Evolutionary conservation across 495 filamentous ascomycete species (phyloP), one percentile per base, ranked within the genome.

Genomic region (Rostrohypoxylon terebratum): DNA sequence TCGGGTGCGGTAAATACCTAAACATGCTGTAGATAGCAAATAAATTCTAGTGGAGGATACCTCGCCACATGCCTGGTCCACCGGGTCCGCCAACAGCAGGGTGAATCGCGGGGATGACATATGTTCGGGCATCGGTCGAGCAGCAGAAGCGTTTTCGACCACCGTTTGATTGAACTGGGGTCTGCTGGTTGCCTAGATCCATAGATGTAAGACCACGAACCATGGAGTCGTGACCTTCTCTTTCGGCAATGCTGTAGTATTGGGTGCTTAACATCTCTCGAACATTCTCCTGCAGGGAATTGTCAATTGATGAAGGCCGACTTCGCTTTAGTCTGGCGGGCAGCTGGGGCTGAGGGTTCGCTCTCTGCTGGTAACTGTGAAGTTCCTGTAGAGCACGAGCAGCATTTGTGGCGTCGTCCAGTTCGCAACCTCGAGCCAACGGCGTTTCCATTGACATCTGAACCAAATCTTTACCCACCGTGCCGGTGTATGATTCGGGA

Each of bases 361-460:
- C 68, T 72, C 71, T 69, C 8, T 76, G 77, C 28, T 80, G 80
- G 58, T 80, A 79, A 70, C 78, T 85, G 63, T 80, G 87, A 77
- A 94, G 82, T 68, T 92, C 88, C 72, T 89, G 91, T 9, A 93
- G 83, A 74, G 87, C 89, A 70, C 87, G 86, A 13, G 92, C 91
- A n/a, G 91, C 91, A 74, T 87, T 83, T 40, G 83, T 69, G 20
- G 77, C 83, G 66, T 84, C 84, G 50, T 86, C 82, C 69, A 82
- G 73, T 54, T 87, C 84, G 45, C 77, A 80, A 36, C 78, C 76
- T 55, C 78, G 75, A 20, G 82, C 83, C 65, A 85, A 68, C 38
- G 84, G 81, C 21, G 81, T 84, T 40, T 82, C 84, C 76, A 89
- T 59, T 14, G 86, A 83, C 73, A 87, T 82, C 53, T 85, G 81